Percentiles rank a stretch among this genome's conserved stretches.
phyloP scores from a whole-genome alignment of 768 basidiomycete genomes.

The Exsudoporus frostii region DNA sequence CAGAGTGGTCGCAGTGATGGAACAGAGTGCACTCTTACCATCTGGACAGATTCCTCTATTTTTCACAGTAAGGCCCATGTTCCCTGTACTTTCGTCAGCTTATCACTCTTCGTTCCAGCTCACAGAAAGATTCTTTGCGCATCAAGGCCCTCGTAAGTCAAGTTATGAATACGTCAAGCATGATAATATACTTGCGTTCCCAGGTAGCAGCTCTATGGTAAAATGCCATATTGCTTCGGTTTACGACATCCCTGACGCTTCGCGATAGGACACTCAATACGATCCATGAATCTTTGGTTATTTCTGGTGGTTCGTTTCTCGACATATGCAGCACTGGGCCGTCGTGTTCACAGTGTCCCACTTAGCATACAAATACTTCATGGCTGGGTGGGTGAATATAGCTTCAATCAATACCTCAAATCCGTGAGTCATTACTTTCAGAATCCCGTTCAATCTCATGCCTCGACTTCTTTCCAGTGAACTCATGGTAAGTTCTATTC shows the following conservation, averaged over 20 bases:
- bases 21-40: background rate
- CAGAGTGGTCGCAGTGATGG: background rate
- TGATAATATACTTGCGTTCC: background rate
- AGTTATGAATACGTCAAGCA: background rate
- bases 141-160: constrained; percentile 11
- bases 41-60: constrained; percentile 9
- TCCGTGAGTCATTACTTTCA: constrained; percentile 1
- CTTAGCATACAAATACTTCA: constrained; percentile 8
- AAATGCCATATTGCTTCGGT: no score
- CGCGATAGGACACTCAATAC: constrained; percentile 8
- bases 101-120: background rate
- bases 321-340: rapidly evolving
- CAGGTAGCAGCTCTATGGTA: constrained; percentile 17
- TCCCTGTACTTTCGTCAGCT: background rate
- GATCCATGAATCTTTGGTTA: constrained; percentile 8
- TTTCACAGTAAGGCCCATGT: background rate
- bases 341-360: background rate
- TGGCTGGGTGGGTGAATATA: background rate
- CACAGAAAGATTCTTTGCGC: background rate
- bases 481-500: background rate
- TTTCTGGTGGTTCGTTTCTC: constrained; percentile 10
- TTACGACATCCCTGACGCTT: background rate
- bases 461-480: background rate
- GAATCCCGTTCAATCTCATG: background rate
- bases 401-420: no score